Evolutionary conservation across 768 basidiomycete species (phyloP).

Genomic region (Naganishia kalamii): DNA sequence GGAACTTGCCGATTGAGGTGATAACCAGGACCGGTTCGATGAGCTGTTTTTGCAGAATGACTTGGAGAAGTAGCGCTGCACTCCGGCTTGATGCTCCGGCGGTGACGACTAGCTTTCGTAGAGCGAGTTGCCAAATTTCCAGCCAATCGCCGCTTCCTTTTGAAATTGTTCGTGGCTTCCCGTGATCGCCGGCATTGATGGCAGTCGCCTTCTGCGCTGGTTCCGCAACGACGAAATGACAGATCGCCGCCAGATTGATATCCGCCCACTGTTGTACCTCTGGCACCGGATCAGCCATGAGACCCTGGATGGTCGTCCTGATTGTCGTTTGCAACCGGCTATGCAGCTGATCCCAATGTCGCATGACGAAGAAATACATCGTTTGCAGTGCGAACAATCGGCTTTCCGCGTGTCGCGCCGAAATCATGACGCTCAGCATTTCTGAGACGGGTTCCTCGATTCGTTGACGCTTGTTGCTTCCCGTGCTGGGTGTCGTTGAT

Average conservation of each 20-base stretch:
- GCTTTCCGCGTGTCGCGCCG: conserved; percentile 19
- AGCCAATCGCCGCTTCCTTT: conserved; percentile 56
- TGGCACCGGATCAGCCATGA: conserved; percentile 61
- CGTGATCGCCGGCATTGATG: background rate
- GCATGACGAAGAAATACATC: conserved; percentile 75
- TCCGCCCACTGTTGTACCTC: conserved; percentile 77
- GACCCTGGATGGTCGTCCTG: conserved; percentile 55
- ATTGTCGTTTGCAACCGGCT: conserved; percentile 57
- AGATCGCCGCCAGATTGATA: conserved; percentile 66
- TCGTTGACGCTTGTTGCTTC: conserved; percentile 47
- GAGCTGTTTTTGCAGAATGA: conserved; percentile 51
- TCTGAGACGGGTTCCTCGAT: conserved; percentile 57
- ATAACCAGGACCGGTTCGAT: conserved; percentile 56
- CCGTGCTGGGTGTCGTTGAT: conserved; percentile 23
- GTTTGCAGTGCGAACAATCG: conserved; percentile 59
- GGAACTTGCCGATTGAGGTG: conserved; percentile 68
- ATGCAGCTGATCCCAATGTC: conserved; percentile 66
- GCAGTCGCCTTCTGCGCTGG: background rate
- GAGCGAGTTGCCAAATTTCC: conserved; percentile 71
- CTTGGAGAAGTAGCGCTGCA: conserved; percentile 64
- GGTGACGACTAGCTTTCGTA: conserved; percentile 65
- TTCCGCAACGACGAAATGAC: background rate
- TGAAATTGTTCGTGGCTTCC: background rate
- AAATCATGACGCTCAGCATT: conserved; percentile 54
- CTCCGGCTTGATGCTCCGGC: conserved; percentile 59